These are phyloP conservation scores for Podaxis pistillaris DNA, from an alignment of 768 basidiomycete genomes.

Conservation along the genomic window DNA sequence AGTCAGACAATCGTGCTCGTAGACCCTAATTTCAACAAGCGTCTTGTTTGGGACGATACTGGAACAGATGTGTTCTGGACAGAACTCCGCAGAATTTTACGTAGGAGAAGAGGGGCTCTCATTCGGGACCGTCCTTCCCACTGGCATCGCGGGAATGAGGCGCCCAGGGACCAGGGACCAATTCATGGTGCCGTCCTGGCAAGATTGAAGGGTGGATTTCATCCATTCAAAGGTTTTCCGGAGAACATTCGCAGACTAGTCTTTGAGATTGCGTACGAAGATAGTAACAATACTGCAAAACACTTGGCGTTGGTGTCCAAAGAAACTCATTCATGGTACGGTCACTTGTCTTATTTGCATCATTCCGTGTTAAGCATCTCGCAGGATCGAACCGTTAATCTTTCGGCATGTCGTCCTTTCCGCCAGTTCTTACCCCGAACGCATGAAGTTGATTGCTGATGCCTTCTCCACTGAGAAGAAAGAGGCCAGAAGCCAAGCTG, in stretches of 20 bases:
- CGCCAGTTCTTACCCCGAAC: not conserved
- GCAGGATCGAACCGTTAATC: not conserved
- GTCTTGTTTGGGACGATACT: not conserved
- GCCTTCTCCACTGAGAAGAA: no score
- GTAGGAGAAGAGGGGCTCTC: not conserved
- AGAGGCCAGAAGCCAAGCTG: no score
- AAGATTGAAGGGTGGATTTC: not conserved
- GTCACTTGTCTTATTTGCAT: not conserved
- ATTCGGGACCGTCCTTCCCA: not conserved
- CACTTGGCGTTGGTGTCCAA: not conserved
- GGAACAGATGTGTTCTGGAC: not conserved
- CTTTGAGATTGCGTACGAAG: not conserved
- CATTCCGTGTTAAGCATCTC: not conserved
- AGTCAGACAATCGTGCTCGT: not conserved
- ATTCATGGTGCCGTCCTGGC: not conserved
- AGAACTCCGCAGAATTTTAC: not conserved
- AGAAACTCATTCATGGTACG: not conserved
- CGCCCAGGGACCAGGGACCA: not conserved
- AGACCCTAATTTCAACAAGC: not conserved
- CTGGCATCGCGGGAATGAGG: not conserved
- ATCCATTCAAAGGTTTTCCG: not conserved
- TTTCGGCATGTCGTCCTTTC: not conserved
- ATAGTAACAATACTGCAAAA: not conserved
- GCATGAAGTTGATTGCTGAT: no score
- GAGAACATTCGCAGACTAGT: slow-evolving; percentile 1